phyloP scores from a whole-genome alignment of 108 stramenopile genomes.

The Cafeteria roenbergensis region DNA sequence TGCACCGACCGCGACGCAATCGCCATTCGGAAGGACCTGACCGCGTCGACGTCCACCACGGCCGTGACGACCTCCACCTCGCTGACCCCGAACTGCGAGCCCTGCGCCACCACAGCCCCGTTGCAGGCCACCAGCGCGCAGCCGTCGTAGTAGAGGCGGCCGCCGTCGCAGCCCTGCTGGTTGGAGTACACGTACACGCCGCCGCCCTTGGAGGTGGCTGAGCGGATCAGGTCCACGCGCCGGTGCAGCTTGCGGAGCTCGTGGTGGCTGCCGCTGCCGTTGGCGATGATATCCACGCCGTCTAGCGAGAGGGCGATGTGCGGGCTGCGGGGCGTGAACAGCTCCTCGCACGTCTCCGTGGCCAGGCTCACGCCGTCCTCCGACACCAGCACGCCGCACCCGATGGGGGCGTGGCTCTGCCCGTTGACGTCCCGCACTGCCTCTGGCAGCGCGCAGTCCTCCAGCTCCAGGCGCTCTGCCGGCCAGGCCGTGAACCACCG shows the following conservation, averaged over 20 bases:
- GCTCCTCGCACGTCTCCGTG: slow-evolving; percentile 91
- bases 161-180: slow-evolving; percentile 91
- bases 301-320: slow-evolving; percentile 70
- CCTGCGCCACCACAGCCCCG: slow-evolving; percentile 78
- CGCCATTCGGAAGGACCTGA: slow-evolving; percentile 69
- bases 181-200: slow-evolving; percentile 94
- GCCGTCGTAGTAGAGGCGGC: slow-evolving; percentile 79
- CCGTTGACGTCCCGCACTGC: slow-evolving; percentile 37
- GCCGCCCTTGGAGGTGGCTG: slow-evolving; percentile 78
- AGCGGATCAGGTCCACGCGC: slow-evolving; percentile 66
- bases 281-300: slow-evolving; percentile 87
- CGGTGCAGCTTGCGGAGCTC: slow-evolving; percentile 71
- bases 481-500: slow-evolving; percentile 78
- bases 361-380: slow-evolving; percentile 61
- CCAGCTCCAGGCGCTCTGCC: slow-evolving; percentile 6
- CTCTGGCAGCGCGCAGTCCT: slow-evolving; percentile 34
- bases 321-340: slow-evolving; percentile 75
- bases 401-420: slow-evolving; percentile 55
- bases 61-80: slow-evolving; percentile 83
- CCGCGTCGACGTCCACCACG: slow-evolving; percentile 81
- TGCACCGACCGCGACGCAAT: slow-evolving; percentile 72
- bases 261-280: slow-evolving; percentile 89
- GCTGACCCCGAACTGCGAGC: slow-evolving; percentile 66
- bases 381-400: slow-evolving; percentile 44
- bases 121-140: slow-evolving; percentile 80